Conservation (phyloP, 306 rosid genomes). For the Ammopiptanthus mongolicus region DNA sequence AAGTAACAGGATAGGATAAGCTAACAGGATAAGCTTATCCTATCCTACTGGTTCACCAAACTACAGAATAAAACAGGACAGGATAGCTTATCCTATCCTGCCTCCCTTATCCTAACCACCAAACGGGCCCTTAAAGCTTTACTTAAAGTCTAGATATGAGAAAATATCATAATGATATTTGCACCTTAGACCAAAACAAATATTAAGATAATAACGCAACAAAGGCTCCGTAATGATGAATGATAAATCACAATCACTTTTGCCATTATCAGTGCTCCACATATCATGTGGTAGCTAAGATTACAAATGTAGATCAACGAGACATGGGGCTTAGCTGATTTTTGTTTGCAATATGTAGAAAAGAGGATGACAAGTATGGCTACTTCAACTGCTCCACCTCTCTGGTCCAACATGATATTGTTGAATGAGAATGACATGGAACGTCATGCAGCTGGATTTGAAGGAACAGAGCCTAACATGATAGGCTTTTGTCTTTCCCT, state of each 20-base stretch:
- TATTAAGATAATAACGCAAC: conserved; percentile 17
- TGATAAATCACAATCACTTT: conserved; percentile 14
- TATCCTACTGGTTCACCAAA: too few relatives aligned
- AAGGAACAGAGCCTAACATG: conserved; percentile 24
- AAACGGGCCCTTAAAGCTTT: too few relatives aligned
- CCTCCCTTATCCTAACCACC: too few relatives aligned
- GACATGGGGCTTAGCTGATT: not conserved
- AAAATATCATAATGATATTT: not conserved
- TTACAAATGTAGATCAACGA: conserved; percentile 22
- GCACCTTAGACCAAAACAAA: conserved; percentile 1
- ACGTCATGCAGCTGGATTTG: conserved; percentile 34
- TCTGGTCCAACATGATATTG: not conserved
- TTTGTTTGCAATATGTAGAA: not conserved
- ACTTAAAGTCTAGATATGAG: not conserved
- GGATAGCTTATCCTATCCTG: too few relatives aligned
- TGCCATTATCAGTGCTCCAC: conserved; percentile 6
- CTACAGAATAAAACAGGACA: too few relatives aligned
- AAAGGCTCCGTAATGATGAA: not conserved
- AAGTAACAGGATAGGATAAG: too few relatives aligned
- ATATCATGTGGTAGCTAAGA: conserved; percentile 11
- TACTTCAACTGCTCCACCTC: conserved; percentile 15
- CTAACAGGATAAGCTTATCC: too few relatives aligned
- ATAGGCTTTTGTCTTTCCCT: conserved; percentile 41
- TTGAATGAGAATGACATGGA: conserved; percentile 16
- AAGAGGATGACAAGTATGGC: conserved; percentile 1